A percentile compares a stretch with the other conserved stretches of the same genome.
These are phyloP conservation scores for Avena eriantha DNA, from an alignment of 176 grass and related monocot species.

Conservation along the genomic window DNA sequence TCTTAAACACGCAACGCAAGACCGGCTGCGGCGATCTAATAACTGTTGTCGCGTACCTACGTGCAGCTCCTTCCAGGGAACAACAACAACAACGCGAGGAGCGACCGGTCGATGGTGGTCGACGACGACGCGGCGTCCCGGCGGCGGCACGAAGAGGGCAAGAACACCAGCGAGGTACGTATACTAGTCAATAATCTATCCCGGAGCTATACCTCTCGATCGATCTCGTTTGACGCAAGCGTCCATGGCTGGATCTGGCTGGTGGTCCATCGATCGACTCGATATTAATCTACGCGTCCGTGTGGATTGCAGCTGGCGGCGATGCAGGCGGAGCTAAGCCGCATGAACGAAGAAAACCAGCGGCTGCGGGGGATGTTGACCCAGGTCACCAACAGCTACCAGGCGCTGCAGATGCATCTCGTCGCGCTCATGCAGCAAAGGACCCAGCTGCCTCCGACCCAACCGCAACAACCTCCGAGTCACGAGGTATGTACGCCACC, in stretches of 20 bases:
- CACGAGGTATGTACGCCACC: slow-evolving; percentile 18
- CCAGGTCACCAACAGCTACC: slow-evolving; percentile 84
- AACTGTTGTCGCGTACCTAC: not conserved
- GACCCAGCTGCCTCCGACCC: slow-evolving; percentile 29
- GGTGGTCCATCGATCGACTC: not conserved
- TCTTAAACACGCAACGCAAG: no score
- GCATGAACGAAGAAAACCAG: slow-evolving; percentile 97
- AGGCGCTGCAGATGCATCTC: slow-evolving; percentile 82
- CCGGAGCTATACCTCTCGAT: not conserved
- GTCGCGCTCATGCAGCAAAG: slow-evolving; percentile 67
- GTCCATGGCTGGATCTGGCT: slow-evolving; percentile 2
- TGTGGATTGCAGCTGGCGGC: slow-evolving; percentile 46
- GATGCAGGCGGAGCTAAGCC: slow-evolving; percentile 71
- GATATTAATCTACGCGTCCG: not conserved
- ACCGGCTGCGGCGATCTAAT: slow-evolving; percentile 5
- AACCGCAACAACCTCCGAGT: slow-evolving; percentile 20
- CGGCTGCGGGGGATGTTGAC: slow-evolving; percentile 67
- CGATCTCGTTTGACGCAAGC: not conserved
- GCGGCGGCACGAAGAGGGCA: not conserved
- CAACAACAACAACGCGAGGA: slow-evolving; percentile 58
- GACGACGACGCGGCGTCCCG: slow-evolving; percentile 49
- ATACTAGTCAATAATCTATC: not conserved
- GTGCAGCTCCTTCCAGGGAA: slow-evolving; percentile 58
- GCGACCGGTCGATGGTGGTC: slow-evolving; percentile 66
- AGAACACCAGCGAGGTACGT: slow-evolving; percentile 56